Base-by-base conservation (phyloP, 202 grass and related monocot genomes). In the Digitaria exilis region DNA sequence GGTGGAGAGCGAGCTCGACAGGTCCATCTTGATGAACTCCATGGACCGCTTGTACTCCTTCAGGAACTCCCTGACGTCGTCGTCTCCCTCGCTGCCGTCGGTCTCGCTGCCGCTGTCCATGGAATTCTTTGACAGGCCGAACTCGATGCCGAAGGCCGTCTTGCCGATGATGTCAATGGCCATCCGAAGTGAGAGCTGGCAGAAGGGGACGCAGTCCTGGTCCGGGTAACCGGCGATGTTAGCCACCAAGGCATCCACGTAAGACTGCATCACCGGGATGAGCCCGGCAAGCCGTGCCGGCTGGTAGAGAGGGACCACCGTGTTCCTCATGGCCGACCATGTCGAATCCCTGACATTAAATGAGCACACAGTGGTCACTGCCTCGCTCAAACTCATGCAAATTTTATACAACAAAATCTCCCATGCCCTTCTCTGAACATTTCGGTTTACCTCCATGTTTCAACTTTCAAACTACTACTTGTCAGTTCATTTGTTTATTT, bases 131-230 rank as follows among this genome's bases (percentile, higher is more conserved):
- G 85, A 48, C 80, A 98, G 93, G 29, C 85, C 89, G 70, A 99
- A 96, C 46, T 99, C 93, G 73, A 96, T 18, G 22, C 93, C 96
- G 66, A 99, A 99, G 30, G 96, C 96, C 10, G 96, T 96, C 86
- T 86, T 92, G 56, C 96, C 93, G 64, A 99, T 93, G 83, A 99
- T 90, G 79, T 99, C 96, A 61, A 96, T 96, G 69, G 96, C 85
- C 85, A 96, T 91, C 63, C 87, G 86, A 7, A 96, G 85, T 28
- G 91, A 84, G 65, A 99, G 89, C 77, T 96, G 87, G 86, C 88
- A 96, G 73, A 99, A 94, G 54, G 89, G 89, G 69, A 99, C 57
- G 55, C 88, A 90, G 19, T 90, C 78, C 78, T 88, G 76, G 59
- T 85, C 81, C 14, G 88, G 89, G 51, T 60, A 63, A 7, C 65